A percentile compares a stretch with the other conserved stretches of the same genome.
These are phyloP conservation scores for Zoysia pacifica DNA, from an alignment of 176 grass and related monocot genomes.

Conservation along the genomic window DNA sequence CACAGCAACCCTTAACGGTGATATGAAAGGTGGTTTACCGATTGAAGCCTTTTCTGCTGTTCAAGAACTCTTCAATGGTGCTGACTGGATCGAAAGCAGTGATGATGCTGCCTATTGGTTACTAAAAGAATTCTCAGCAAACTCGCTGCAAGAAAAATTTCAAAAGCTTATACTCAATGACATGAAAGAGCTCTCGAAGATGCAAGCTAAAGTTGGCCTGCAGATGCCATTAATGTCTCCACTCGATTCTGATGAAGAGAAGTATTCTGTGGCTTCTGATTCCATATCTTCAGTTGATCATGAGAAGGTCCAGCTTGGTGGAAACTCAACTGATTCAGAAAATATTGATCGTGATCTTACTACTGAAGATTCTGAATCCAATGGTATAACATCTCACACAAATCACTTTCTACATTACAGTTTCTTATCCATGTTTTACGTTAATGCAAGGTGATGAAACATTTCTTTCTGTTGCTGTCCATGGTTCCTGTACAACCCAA, in stretches of 20 bases:
- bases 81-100: conserved; percentile 86
- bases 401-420: conserved; percentile 4
- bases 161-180: conserved; percentile 89
- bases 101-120: conserved; percentile 89
- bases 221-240: conserved; percentile 73
- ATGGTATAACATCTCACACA: conserved; percentile 46
- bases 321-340: conserved; percentile 55
- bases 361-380: conserved; percentile 66
- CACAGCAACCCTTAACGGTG: conserved; percentile 74
- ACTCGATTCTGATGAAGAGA: conserved; percentile 95
- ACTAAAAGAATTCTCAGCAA: conserved; percentile 93
- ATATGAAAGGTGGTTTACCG: conserved; percentile 91
- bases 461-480: conserved; percentile 29
- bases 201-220: conserved; percentile 70
- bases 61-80: conserved; percentile 93
- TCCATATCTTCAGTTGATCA: conserved; percentile 71
- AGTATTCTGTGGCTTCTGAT: conserved; percentile 87
- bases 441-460: conserved; percentile 38
- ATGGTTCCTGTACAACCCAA: neutral
- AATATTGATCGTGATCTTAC: conserved; percentile 43
- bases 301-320: conserved; percentile 65
- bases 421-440: conserved; percentile 14
- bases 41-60: conserved; percentile 96
- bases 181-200: conserved; percentile 68
- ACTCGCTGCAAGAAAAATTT: conserved; percentile 84